Conservation (phyloP, 148 eudicot genomes). For the Suaeda aralocaspica region DNA sequence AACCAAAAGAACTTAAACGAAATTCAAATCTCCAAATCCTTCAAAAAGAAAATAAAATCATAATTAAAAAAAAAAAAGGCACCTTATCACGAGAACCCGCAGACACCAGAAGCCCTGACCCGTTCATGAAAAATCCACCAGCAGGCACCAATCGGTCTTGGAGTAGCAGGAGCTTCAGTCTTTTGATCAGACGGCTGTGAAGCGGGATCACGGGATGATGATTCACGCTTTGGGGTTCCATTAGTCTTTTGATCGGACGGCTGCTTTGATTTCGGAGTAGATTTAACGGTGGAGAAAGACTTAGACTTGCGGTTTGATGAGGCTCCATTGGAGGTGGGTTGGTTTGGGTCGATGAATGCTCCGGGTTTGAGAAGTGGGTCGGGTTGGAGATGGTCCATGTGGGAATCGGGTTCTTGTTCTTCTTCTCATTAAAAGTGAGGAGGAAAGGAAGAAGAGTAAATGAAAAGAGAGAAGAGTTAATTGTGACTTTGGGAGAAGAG, state of each 20-base stretch:
- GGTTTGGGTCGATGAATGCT: slow-evolving; percentile 31
- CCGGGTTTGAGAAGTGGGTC: slow-evolving; percentile 38
- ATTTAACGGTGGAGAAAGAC: neutral
- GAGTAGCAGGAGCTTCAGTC: neutral
- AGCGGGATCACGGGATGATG: neutral
- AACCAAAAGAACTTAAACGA: too few species aligned
- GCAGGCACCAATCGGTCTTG: slow-evolving; percentile 44
- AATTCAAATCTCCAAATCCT: too few species aligned
- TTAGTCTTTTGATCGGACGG: slow-evolving; percentile 9
- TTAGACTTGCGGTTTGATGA: neutral
- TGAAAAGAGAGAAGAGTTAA: neutral
- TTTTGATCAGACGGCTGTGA: slow-evolving; percentile 18
- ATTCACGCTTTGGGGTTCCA: neutral
- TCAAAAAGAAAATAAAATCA: neutral
- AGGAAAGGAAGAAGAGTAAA: neutral
- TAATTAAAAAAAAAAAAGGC: neutral
- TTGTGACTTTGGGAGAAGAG: neutral
- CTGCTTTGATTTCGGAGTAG: neutral
- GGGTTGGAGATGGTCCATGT: slow-evolving; percentile 5
- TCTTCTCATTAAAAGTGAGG: neutral
- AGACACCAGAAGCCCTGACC: slow-evolving; percentile 35
- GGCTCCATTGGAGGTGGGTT: neutral
- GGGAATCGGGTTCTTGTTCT: slow-evolving; percentile 2
- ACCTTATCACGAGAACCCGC: slow-evolving; percentile 43
- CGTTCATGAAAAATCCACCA: slow-evolving; percentile 26